Evolutionary conservation across 139 green algal species (phyloP), one percentile per base, ranked within the genome.

Genomic region (Trebouxia sp.): DNA sequence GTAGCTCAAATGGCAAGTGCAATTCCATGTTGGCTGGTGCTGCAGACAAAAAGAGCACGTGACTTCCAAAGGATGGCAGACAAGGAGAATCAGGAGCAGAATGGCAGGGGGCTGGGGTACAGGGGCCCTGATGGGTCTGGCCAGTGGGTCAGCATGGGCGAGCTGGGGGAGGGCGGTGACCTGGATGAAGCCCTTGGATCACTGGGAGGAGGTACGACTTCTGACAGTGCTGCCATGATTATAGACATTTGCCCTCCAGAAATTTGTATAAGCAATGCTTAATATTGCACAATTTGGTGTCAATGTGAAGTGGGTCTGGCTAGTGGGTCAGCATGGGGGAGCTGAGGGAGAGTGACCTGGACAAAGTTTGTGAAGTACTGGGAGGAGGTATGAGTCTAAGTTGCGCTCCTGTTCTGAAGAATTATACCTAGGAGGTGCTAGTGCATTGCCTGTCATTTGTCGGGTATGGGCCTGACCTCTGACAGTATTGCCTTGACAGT

Each of bases 71-170:
- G 82, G 30, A 38, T 85, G 80, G 26, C 50, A 41, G 56, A 51
- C 6, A 51, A 69, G n/a, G 78, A 84, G 39, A 65, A 51, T 9
- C 67, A 32, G 32, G 76, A 30, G 11, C 32, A 28, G 26, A 14
- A 48, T 38, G 41, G 38, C 24, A 53, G 39, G 12, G 35, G 55
- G 0, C 35, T 24, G n/a, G 35, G 45, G 37, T 85, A 74, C 53
- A 72, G 48, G 55, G 86, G 82, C 24, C 55, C 69, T 15, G 76
- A 83, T 32, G 42, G 43, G 14, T 69, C 58, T 12, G 43, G 65
- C 0, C 85, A 81, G 65, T 87, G 90, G 72, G 81, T 92, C 37
- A 92, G 88, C 74, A 80, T 93, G 83, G 89, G 89, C 2, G 89
- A 91, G 83, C 78, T 92, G 78, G 80, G 81, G 0, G n/a, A 58